Evolutionary conservation across 257 asterid genomes (phyloP).

Genomic region (Coffea eugenioides): DNA sequence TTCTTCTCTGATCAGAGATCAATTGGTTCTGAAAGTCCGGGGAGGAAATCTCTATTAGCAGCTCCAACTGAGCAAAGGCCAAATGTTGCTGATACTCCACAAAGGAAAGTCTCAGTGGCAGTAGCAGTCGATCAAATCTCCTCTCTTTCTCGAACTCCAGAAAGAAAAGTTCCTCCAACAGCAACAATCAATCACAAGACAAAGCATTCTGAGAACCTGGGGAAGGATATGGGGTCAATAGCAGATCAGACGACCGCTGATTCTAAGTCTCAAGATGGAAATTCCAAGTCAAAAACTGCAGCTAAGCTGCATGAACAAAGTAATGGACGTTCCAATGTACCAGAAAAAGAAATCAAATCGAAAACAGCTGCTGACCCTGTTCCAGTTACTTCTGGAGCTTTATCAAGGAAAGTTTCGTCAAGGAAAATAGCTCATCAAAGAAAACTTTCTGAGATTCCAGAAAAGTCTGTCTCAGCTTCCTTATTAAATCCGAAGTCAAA

Average conservation of each 20-base stretch:
- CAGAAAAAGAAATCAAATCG: constrained; percentile 32
- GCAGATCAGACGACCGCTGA: constrained; percentile 29
- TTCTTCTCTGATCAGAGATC: constrained; percentile 44
- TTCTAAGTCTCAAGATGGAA: constrained; percentile 18
- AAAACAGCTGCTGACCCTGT: constrained; percentile 22
- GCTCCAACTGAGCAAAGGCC: constrained; percentile 20
- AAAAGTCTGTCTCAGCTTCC: constrained; percentile 29
- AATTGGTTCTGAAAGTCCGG: constrained; percentile 50
- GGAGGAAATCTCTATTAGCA: constrained; percentile 21
- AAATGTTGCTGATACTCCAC: constrained; percentile 25
- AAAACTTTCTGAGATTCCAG: constrained; percentile 53
- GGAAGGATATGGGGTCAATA: constrained; percentile 19
- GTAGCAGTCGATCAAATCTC: constrained; percentile 21
- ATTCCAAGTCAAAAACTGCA: not conserved
- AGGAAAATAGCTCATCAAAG: constrained; percentile 11
- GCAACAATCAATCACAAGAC: constrained; percentile 15
- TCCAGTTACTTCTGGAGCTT: constrained; percentile 12
- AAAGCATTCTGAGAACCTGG: constrained; percentile 22
- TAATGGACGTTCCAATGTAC: not conserved
- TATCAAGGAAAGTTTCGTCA: constrained; percentile 26
- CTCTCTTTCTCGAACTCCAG: constrained; percentile 14
- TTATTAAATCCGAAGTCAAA: constrained; percentile 26
- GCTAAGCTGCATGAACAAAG: constrained; percentile 6
- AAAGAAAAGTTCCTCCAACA: constrained; percentile 12
- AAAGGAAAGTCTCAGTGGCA: constrained; percentile 20